phyloP scores from a whole-genome alignment of 345 rosid genomes.

The Salix suchowensis region DNA sequence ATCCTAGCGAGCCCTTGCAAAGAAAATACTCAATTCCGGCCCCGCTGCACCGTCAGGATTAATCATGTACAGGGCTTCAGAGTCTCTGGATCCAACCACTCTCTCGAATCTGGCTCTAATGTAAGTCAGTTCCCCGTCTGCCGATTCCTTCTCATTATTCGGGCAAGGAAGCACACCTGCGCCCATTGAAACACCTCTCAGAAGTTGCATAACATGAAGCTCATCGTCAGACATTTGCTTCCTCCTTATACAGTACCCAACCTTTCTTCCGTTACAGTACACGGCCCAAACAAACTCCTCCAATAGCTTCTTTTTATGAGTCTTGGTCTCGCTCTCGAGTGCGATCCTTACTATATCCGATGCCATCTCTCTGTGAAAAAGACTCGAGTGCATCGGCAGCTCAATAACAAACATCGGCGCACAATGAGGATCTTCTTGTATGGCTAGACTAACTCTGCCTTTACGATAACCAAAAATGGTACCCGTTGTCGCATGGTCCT shows the following conservation, averaged over 20 bases:
- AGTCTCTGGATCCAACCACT: constrained; percentile 84
- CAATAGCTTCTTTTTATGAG: constrained; percentile 62
- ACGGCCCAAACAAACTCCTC: constrained; percentile 96
- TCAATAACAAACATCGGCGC: constrained; percentile 73
- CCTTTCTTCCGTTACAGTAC: constrained; percentile 81
- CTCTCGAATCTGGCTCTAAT: constrained; percentile 88
- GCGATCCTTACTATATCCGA: constrained; percentile 81
- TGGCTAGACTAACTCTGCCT: constrained; percentile 72
- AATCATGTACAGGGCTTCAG: constrained; percentile 89
- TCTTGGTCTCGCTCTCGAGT: constrained; percentile 82
- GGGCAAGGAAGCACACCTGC: constrained; percentile 89
- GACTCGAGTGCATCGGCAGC: constrained; percentile 68
- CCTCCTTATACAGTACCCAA: constrained; percentile 84
- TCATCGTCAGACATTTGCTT: constrained; percentile 83
- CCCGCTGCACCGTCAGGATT: constrained; percentile 87
- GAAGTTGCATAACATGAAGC: constrained; percentile 71
- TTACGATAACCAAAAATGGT: constrained; percentile 83
- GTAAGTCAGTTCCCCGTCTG: constrained; percentile 73
- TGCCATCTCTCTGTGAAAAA: constrained; percentile 87
- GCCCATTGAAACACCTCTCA: constrained; percentile 93
- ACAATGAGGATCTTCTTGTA: constrained; percentile 93
- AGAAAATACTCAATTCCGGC: constrained; percentile 88
- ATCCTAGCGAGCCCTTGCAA: constrained; percentile 55
- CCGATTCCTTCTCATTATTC: constrained; percentile 46
- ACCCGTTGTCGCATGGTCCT: constrained; percentile 76